phyloP scores from a whole-genome alignment of 1,284 basidiomycete genomes.

The Cryptococcus sp. region DNA sequence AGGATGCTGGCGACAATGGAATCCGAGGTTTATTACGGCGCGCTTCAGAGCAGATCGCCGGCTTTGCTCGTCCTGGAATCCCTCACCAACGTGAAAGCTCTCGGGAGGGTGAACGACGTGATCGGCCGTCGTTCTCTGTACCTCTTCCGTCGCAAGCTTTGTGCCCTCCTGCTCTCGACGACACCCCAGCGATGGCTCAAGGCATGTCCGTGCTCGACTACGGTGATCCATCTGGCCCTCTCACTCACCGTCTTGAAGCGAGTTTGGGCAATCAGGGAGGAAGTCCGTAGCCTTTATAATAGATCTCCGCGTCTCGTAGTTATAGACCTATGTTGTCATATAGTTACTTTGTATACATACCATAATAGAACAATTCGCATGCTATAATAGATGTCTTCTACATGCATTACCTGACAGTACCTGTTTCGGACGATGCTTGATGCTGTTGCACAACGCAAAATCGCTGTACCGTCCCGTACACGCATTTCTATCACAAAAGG shows the following conservation, averaged over 20 bases:
- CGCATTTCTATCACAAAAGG: background rate
- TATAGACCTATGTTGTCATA: background rate
- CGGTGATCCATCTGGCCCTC: conserved; percentile 8
- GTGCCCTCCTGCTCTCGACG: conserved; percentile 24
- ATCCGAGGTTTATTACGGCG: conserved; percentile 33
- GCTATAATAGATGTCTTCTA: no score
- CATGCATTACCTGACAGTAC: no score
- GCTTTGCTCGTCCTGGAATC: conserved; percentile 21
- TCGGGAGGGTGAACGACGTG: background rate
- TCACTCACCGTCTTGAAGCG: conserved; percentile 18
- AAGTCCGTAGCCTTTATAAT: background rate
- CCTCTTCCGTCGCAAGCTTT: conserved; percentile 11
- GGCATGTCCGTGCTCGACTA: conserved; percentile 8
- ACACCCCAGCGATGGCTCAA: conserved; percentile 20
- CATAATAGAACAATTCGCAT: no score
- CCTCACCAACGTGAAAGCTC: no score
- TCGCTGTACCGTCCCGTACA: no score
- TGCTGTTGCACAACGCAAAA: no score
- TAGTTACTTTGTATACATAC: no score
- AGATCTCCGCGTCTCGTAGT: background rate
- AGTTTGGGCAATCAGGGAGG: conserved; percentile 5
- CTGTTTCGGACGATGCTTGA: no score
- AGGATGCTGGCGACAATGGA: conserved; percentile 5
- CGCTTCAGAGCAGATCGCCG: conserved; percentile 39
- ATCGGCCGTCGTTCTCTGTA: background rate